Percentiles rank a stretch among this genome's conserved stretches.
These are phyloP conservation scores for Fusarium robinianum DNA, from an alignment of 2,329 filamentous ascomycete genomes.

Conservation along the genomic window DNA sequence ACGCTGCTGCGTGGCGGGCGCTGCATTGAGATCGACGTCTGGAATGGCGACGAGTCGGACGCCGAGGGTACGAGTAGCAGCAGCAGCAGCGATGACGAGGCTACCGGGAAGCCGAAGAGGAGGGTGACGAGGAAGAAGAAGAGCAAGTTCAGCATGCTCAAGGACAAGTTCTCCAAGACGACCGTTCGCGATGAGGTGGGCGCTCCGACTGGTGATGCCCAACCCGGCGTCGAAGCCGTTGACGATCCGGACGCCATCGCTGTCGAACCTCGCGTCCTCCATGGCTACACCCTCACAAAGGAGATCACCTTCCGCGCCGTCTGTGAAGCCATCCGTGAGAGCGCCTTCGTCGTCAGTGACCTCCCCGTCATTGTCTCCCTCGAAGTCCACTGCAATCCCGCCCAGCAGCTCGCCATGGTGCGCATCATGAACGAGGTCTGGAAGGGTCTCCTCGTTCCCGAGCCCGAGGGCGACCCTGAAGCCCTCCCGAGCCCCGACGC, in stretches of 20 bases:
- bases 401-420: conserved; percentile 90
- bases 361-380: conserved; percentile 92
- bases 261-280: conserved; percentile 76
- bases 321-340: conserved; percentile 76
- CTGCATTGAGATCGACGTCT: conserved; percentile 93
- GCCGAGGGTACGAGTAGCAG: conserved; percentile 48
- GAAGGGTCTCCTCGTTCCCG: conserved; percentile 70
- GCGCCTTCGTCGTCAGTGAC: conserved; percentile 75
- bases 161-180: conserved; percentile 59
- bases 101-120: conserved; percentile 51
- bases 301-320: conserved; percentile 86
- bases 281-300: conserved; percentile 89
- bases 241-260: conserved; percentile 37
- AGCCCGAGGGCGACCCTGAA: conserved; percentile 51
- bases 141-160: conserved; percentile 65
- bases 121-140: conserved; percentile 60
- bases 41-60: conserved; percentile 82
- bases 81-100: conserved; percentile 58
- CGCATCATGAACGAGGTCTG: conserved; percentile 87
- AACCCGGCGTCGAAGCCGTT: conserved; percentile 11
- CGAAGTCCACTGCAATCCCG: conserved; percentile 80
- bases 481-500: conserved; percentile 69
- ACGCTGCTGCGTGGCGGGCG: conserved; percentile 83
- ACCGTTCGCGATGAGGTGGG: conserved; percentile 48
- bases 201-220: conserved; percentile 2